Evolutionary conservation across 2,329 filamentous ascomycete species (phyloP).

Genomic region (Colletotrichum australisinense): DNA sequence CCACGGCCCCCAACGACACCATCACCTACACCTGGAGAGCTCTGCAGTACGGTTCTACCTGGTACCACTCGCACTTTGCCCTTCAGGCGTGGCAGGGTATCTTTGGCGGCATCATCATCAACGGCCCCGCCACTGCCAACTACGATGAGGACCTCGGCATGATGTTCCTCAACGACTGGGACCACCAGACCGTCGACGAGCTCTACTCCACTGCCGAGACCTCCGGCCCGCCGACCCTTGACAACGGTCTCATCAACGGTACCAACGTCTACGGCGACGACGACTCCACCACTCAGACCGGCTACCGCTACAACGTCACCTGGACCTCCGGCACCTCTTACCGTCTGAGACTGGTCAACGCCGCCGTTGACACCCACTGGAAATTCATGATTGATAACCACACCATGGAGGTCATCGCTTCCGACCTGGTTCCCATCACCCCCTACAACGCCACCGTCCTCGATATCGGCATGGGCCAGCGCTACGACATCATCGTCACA

Average conservation of each 20-base stretch:
- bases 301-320: constrained; percentile 48
- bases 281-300: constrained; percentile 40
- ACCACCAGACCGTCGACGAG: constrained; percentile 55
- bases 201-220: constrained; percentile 44
- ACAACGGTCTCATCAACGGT: constrained; percentile 60
- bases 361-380: constrained; percentile 55
- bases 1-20: constrained; percentile 60
- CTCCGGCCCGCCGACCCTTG: constrained; percentile 48
- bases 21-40: constrained; percentile 69
- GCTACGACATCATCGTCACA: constrained; percentile 60
- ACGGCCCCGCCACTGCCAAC: constrained; percentile 67
- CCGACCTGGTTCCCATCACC: constrained; percentile 68
- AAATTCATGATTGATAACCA: constrained; percentile 68
- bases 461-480: constrained; percentile 59
- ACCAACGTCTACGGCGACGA: constrained; percentile 51
- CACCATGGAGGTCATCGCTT: constrained; percentile 65
- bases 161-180: constrained; percentile 70
- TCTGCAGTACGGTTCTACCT: constrained; percentile 65
- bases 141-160: constrained; percentile 74
- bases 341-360: constrained; percentile 61
- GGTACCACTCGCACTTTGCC: constrained; percentile 72
- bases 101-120: constrained; percentile 69
- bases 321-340: constrained; percentile 57
- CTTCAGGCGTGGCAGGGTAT: constrained; percentile 64
- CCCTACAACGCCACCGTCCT: constrained; percentile 64